phyloP scores from a whole-genome alignment of 257 asterid genomes.

The Penstemon davidsonii region DNA sequence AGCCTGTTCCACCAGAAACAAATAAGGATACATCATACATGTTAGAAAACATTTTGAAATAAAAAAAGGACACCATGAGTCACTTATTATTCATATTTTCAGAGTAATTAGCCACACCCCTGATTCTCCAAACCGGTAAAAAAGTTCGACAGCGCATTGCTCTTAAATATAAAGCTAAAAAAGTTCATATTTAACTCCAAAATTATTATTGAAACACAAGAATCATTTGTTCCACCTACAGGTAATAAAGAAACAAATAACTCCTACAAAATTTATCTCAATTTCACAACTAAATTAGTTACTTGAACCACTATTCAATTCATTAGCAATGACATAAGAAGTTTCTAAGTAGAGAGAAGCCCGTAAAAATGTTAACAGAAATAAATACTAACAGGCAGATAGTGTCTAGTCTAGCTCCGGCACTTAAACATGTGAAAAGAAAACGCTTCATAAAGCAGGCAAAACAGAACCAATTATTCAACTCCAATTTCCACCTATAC shows the following conservation, averaged over 20 bases:
- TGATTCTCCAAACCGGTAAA: not conserved
- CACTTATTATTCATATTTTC: slow-evolving; percentile 9
- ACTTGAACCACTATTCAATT: too few relatives aligned
- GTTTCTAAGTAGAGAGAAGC: not conserved
- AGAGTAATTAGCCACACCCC: slow-evolving; percentile 9
- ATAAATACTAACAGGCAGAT: too few relatives aligned
- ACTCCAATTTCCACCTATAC: not conserved
- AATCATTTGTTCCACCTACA: not conserved
- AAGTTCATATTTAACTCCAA: slow-evolving; percentile 10
- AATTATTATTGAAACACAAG: slow-evolving; percentile 12
- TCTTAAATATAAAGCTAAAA: not conserved
- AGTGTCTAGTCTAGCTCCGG: too few relatives aligned
- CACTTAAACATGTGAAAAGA: too few relatives aligned
- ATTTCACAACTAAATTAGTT: too few relatives aligned
- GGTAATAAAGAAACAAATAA: not conserved
- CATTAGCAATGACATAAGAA: not conserved
- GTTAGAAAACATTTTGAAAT: not conserved
- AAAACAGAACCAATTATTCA: too few relatives aligned
- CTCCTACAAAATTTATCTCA: too few relatives aligned
- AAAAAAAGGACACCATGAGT: not conserved
- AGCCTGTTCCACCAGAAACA: slow-evolving; percentile 52
- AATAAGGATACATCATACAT: slow-evolving; percentile 3
- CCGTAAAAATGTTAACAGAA: not conserved
- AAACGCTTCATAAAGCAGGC: too few relatives aligned
- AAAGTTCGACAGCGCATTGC: not conserved